phyloP scores from a whole-genome alignment of 2,329 filamentous ascomycete species.

The Cytospora chrysosperma region DNA sequence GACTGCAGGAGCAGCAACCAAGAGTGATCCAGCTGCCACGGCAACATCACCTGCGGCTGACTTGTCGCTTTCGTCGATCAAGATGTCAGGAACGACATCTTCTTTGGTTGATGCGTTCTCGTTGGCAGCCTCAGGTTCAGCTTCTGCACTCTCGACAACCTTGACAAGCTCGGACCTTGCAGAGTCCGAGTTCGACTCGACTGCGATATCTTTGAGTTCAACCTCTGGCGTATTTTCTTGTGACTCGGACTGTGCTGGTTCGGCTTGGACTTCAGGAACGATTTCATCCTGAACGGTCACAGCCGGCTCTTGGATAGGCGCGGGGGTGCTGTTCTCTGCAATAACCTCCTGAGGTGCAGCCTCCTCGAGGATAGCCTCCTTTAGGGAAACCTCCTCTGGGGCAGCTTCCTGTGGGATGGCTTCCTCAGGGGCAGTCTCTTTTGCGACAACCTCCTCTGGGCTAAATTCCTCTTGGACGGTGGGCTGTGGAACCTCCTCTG shows the following conservation, averaged over 20 bases:
- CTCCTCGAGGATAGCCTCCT: background rate
- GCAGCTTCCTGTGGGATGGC: background rate
- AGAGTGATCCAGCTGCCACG: slow-evolving; percentile 7
- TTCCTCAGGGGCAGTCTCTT: background rate
- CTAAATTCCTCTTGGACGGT: background rate
- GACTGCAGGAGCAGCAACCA: slow-evolving; percentile 7
- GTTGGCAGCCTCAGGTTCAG: background rate
- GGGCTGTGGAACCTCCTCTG: background rate
- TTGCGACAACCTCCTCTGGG: background rate
- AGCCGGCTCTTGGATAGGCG: background rate
- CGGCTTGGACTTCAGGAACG: background rate
- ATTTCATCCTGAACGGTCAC: background rate
- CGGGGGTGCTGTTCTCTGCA: background rate
- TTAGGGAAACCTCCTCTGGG: background rate
- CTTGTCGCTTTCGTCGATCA: background rate
- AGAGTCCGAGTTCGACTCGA: background rate
- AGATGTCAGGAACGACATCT: background rate
- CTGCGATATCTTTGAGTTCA: background rate
- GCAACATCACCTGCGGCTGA: background rate
- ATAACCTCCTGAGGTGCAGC: background rate
- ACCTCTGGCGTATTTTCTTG: background rate
- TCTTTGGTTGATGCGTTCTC: background rate
- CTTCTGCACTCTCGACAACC: background rate
- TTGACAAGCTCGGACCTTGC: background rate
- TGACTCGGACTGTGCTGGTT: background rate